Percentiles rank a stretch among this genome's conserved stretches.
Evolutionary conservation across 2,329 filamentous ascomycete genomes (phyloP).

Genomic region (Penicillium oxalicum): DNA sequence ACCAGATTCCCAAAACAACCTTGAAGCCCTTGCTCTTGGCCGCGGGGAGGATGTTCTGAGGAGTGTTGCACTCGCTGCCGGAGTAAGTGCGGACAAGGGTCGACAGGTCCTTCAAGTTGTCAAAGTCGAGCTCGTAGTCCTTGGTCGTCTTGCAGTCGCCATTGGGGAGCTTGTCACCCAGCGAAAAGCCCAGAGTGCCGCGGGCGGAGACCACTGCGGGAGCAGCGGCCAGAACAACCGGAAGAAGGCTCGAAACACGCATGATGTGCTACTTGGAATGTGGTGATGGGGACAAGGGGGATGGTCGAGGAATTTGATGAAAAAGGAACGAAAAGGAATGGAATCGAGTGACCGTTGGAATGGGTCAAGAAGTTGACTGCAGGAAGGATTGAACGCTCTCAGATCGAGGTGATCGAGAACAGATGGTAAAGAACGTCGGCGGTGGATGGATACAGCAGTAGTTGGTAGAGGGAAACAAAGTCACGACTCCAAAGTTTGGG

Average conservation of each 20-base stretch:
- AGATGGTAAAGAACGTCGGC: conserved; percentile 6
- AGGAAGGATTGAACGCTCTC: conserved; percentile 4
- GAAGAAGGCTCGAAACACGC: conserved; percentile 41
- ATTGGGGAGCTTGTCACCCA: conserved; percentile 59
- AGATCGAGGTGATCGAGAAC: neutral
- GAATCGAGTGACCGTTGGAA: neutral
- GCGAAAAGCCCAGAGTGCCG: conserved; percentile 58
- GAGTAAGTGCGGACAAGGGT: conserved; percentile 62
- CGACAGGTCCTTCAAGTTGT: conserved; percentile 49
- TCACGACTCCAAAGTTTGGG: conserved; percentile 6
- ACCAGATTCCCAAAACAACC: conserved; percentile 67
- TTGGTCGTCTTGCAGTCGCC: conserved; percentile 55
- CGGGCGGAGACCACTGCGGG: conserved; percentile 47
- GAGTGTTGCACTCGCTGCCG: conserved; percentile 60
- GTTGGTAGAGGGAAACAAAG: conserved; percentile 4
- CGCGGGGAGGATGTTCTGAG: conserved; percentile 58
- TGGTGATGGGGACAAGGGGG: conserved; percentile 1
- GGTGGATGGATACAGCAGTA: neutral
- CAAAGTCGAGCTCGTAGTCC: conserved; percentile 63
- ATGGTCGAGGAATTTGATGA: neutral
- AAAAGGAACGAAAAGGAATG: conserved; percentile 4
- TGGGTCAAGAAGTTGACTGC: conserved; percentile 5
- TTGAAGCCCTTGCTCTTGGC: conserved; percentile 60
- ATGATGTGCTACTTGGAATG: conserved; percentile 30
- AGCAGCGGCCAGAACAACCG: conserved; percentile 38